Base-by-base conservation (phyloP, 2,329 filamentous ascomycete genomes). In the Ceratocystis huliohia region DNA sequence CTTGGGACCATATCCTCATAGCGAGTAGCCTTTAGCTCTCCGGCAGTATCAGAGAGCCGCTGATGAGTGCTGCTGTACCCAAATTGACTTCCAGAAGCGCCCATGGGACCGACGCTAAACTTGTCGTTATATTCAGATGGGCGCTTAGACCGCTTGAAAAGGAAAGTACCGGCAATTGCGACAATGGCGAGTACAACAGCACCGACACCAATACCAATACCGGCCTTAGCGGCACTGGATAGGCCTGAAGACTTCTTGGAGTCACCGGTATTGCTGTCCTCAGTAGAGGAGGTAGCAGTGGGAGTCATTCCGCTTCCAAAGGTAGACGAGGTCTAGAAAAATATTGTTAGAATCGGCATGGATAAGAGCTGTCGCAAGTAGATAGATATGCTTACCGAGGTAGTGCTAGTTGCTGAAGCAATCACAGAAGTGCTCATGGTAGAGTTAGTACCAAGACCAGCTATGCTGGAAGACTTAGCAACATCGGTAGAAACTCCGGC, bases 1-100 rank as follows among this genome's bases (percentile, higher is more conserved):
- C 81, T 75, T 33, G 81, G 81, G 25, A 81, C 70, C 81, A 84
- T 81, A 69, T 84, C 82, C 72, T 84, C 82, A 69, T 84, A 84
- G 53, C 81, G 77, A 68, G 79, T 77, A 2, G 80, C 78, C 68
- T 79, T 78, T 71, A 79, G 75, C 69, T 84, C 81, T 56, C 64
- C 64, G n/a, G 28, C 53, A 33, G 64, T 28, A 33, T 68, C 56
- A 25, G 46, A 45, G 22, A 66, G 48, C 13, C 66, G 48, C 53
- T 66, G 64, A 48, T 66, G 64, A 8, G 68, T 67, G 61, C 64
- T 66, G 41, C 59, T 61, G 50, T 50, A 68, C 1, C 65, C 67
- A 53, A 70, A 72, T 56, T 74, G 71, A 62, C 75, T 75, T 15
- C 79, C 79, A 3, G 78, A 75, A 17, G 75, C 78, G 2, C 79